These are phyloP conservation scores for Wilcoxina mikolae DNA, from an alignment of 495 filamentous ascomycete species.

Conservation along the genomic window DNA sequence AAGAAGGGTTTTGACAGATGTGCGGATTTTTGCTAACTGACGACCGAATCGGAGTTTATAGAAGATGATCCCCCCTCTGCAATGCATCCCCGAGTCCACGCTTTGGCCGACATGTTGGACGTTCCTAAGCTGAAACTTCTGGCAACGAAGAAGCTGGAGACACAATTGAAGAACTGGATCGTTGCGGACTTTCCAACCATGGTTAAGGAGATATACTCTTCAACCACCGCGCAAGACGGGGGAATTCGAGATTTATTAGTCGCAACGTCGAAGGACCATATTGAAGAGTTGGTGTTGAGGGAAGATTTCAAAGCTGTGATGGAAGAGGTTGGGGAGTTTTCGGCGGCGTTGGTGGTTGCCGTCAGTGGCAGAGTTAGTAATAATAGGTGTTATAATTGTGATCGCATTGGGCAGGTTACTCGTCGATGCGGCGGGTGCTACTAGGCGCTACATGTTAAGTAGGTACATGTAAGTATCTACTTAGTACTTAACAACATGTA, in stretches of 20 bases:
- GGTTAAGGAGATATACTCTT: background rate
- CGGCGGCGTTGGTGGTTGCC: background rate
- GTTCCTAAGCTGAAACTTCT: background rate
- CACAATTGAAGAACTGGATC: background rate
- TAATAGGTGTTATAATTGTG: too few relatives aligned
- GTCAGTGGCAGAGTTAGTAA: too few relatives aligned
- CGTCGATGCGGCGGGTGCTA: too few relatives aligned
- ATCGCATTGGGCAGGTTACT: too few relatives aligned
- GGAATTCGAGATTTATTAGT: background rate
- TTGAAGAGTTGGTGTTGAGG: background rate
- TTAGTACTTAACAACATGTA: too few relatives aligned
- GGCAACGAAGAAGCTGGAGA: background rate
- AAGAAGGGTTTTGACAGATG: background rate
- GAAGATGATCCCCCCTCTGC: background rate
- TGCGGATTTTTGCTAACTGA: background rate
- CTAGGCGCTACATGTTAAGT: too few relatives aligned
- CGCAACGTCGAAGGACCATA: background rate
- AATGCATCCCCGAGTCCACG: background rate
- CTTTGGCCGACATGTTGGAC: background rate
- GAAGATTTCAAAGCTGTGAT: background rate
- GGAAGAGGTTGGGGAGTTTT: background rate
- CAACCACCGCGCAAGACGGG: background rate
- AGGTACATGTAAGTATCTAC: too few relatives aligned
- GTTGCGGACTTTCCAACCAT: background rate
- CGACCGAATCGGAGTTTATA: background rate